A percentile compares a stretch with the other conserved stretches of the same genome.
Evolutionary conservation across 2,329 filamentous ascomycete genomes (phyloP).

Genomic region (Colletotrichum neosansevieriae): DNA sequence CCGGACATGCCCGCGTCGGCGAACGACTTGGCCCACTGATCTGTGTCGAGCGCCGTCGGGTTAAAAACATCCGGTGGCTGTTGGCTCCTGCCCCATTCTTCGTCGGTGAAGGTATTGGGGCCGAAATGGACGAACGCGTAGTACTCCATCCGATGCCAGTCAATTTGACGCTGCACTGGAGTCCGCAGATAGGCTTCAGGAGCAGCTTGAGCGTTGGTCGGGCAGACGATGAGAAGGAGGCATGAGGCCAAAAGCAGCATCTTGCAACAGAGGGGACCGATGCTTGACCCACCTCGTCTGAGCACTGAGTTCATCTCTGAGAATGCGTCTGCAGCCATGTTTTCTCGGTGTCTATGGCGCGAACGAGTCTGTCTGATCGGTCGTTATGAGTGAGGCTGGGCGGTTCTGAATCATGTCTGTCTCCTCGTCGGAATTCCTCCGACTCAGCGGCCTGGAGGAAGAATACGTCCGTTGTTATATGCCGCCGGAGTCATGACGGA

Average conservation of each 20-base stretch:
- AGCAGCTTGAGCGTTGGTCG: rapidly evolving
- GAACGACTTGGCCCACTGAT: slow-evolving; percentile 47
- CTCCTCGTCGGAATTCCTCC: background rate
- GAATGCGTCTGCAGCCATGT: rapidly evolving
- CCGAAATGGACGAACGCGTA: slow-evolving; percentile 48
- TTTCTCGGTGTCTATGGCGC: background rate
- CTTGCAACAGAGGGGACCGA: background rate
- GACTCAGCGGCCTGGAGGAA: background rate
- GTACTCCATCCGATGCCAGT: slow-evolving; percentile 47
- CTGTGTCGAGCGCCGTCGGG: slow-evolving; percentile 45
- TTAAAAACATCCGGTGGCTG: slow-evolving; percentile 45
- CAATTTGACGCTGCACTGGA: slow-evolving; percentile 41
- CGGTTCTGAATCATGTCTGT: background rate
- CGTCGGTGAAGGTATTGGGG: slow-evolving; percentile 47
- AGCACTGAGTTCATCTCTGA: rapidly evolving
- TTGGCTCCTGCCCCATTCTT: slow-evolving; percentile 46
- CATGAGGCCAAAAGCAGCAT: rapidly evolving
- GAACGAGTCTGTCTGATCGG: background rate
- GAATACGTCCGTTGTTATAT: background rate
- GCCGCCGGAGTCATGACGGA: background rate
- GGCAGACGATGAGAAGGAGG: rapidly evolving
- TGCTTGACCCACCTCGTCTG: background rate
- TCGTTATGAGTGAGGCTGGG: background rate
- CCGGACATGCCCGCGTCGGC: slow-evolving; percentile 43
- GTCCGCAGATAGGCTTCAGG: background rate